Evolutionary conservation across 2,329 filamentous ascomycete genomes (phyloP), one percentile per base, ranked within the genome.

Genomic region (Cercospora zeae-maydis): DNA sequence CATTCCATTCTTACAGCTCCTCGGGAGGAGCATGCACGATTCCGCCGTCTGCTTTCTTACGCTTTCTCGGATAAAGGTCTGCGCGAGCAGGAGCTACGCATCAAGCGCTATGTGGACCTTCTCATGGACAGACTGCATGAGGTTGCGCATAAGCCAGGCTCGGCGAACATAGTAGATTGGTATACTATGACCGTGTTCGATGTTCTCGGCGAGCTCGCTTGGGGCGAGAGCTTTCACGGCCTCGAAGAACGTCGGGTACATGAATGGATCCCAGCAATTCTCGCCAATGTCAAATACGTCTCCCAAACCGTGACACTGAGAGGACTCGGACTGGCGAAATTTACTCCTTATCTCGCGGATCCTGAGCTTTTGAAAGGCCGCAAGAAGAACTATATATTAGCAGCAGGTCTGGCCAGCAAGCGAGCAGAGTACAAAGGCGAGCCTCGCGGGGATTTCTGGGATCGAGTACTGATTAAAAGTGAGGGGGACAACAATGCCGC

Each of bases 71-170:
- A 68, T 24, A 75, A 75, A 53, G 77, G 77, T 1, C 62, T 80
- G 13, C 56, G 61, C 14, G 63, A 76, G 52, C 76, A 78, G 54
- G 74, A 77, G 63, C 73, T 73, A 1, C 72, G 76, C 68, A 57
- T 81, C 62, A 71, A 71, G 61, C 59, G 68, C 0, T 79, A 80
- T 63, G 74, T 78, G 14, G 69, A 76, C 57, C 63, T 79, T 5
- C 74, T 80, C 33, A 71, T 80, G 21, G 31, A 58, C 13, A 52
- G 62, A 45, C 55, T 67, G 9, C 39, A 34, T 24, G 61, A 65
- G 39, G 53, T 58, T 13, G 63, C 62, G 33, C 10, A 42, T 13
- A 27, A 36, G 3, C 56, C 69, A 8, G 68, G 70, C 30, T 63
- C 79, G 10, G 62, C 62, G 2, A 56, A 71, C 51, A 58, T 71